Conservation (phyloP, 257 asterid species). For the Thymus quinquecostatus region DNA sequence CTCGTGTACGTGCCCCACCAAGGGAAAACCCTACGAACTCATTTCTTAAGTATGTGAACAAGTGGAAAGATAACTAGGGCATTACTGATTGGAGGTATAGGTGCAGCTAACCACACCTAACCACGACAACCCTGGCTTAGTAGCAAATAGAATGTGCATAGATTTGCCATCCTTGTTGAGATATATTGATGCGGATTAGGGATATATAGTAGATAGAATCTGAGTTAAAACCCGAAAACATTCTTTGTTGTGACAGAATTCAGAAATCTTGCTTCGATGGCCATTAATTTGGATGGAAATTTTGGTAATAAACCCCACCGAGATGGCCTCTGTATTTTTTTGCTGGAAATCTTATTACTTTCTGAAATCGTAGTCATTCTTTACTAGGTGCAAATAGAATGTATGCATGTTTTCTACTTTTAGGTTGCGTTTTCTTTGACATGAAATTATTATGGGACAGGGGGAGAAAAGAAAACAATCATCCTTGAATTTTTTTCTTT, state of each 20-base stretch:
- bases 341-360: conserved; percentile 5
- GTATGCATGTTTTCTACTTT: too few species aligned
- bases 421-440: too few species aligned
- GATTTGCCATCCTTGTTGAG: conserved; percentile 28
- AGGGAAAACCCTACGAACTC: conserved; percentile 66
- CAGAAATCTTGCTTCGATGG: conserved; percentile 15
- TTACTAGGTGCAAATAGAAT: too few species aligned
- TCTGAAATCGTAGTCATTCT: conserved; percentile 3
- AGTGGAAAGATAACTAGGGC: conserved; percentile 63
- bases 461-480: too few species aligned
- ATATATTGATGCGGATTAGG: conserved; percentile 30
- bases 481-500: too few species aligned
- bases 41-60: conserved; percentile 92
- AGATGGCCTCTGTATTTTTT: conserved; percentile 24
- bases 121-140: conserved; percentile 15
- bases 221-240: conserved; percentile 35
- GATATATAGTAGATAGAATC: conserved; percentile 33
- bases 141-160: conserved; percentile 28
- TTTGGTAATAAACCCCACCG: conserved; percentile 38
- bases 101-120: conserved; percentile 29
- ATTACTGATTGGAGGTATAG: conserved; percentile 35
- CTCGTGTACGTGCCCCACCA: conserved; percentile 89
- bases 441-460: too few species aligned
- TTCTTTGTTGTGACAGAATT: conserved; percentile 49
- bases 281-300: conserved; percentile 29